A percentile compares a stretch with the other conserved stretches of the same genome.
Conservation (phyloP, 2,329 filamentous ascomycete genomes). For the Neocatenulostroma microsporum region DNA sequence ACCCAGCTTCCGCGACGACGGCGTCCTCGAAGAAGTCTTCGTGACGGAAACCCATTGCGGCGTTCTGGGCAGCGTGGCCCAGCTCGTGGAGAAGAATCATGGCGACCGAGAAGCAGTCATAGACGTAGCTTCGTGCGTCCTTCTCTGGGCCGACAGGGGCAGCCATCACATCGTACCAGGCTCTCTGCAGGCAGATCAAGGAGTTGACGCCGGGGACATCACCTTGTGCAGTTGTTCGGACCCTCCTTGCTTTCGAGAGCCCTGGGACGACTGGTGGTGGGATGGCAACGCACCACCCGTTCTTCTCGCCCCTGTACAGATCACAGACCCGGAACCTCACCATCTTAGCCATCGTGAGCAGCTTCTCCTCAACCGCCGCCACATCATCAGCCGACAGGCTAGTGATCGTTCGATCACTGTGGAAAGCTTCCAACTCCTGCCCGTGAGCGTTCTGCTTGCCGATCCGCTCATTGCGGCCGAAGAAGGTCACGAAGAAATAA, state of each 20-base stretch:
- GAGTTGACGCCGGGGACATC: no score
- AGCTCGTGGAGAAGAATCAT: conserved; percentile 1
- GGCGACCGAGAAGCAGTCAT: background rate
- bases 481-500: background rate
- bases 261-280: background rate
- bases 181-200: no score
- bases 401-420: background rate
- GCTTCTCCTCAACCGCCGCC: background rate
- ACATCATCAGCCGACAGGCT: background rate
- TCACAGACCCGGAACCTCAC: background rate
- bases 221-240: background rate
- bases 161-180: no score
- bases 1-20: background rate
- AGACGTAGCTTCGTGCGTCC: background rate
- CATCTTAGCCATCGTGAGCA: background rate
- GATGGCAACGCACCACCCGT: background rate
- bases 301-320: background rate
- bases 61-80: background rate
- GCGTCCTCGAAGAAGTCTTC: conserved; percentile 5
- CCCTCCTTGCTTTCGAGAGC: background rate
- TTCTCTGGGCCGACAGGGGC: no score
- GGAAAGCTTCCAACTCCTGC: background rate
- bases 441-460: background rate
- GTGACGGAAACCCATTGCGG: background rate
- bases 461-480: background rate